Percentiles rank a stretch among this genome's conserved stretches.
Conservation (phyloP, 441 rosid genomes). For the Raphanus hybrid region DNA sequence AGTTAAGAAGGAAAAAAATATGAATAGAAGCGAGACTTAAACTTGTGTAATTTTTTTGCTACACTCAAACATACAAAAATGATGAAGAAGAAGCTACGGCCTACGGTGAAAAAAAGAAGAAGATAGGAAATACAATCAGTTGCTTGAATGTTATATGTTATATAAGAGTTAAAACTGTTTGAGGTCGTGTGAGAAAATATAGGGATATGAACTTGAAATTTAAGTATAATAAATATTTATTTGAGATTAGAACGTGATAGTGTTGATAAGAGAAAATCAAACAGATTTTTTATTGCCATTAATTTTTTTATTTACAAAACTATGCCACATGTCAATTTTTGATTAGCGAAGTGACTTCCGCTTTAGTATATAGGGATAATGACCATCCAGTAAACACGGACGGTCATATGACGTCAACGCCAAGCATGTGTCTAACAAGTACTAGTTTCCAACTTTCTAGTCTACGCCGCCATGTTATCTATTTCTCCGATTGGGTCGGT, state of each 20-base stretch:
- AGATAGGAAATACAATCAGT: not conserved
- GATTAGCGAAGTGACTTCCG: too few relatives aligned
- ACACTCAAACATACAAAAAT: not conserved
- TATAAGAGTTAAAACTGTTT: not conserved
- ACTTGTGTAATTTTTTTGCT: not conserved
- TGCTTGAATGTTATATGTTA: not conserved
- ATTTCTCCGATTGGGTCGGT: not conserved
- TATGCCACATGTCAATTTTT: too few relatives aligned
- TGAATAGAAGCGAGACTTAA: not conserved
- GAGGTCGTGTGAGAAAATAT: too few relatives aligned
- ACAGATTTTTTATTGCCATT: too few relatives aligned
- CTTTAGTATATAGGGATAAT: not conserved
- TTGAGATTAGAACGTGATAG: too few relatives aligned
- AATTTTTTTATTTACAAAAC: too few relatives aligned
- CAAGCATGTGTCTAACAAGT: not conserved
- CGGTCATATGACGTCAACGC: not conserved
- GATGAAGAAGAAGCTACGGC: too few relatives aligned
- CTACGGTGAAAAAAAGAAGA: too few relatives aligned
- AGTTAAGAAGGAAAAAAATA: not conserved
- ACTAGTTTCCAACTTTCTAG: not conserved
- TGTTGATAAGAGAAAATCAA: too few relatives aligned
- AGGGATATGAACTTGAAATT: too few relatives aligned
- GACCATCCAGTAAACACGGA: not conserved
- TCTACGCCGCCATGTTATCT: constrained; percentile 1
- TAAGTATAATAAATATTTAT: too few relatives aligned